phyloP scores from a whole-genome alignment of 768 basidiomycete species.

The Leccinum longicurvipes region DNA sequence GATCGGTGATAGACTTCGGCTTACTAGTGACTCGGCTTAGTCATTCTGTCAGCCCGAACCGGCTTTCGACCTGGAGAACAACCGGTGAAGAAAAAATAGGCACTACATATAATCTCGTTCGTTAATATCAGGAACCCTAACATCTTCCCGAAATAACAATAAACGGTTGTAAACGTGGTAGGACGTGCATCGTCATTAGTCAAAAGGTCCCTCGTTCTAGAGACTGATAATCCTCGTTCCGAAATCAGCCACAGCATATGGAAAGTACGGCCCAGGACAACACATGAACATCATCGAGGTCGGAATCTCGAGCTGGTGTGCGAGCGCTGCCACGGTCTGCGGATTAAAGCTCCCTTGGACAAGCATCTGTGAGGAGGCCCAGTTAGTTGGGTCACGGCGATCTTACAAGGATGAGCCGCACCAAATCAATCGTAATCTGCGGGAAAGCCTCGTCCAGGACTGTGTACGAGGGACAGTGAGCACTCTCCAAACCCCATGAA shows the following conservation, averaged over 20 bases:
- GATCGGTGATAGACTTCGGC: too few relatives aligned
- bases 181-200: too few relatives aligned
- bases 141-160: too few relatives aligned
- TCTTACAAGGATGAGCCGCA: slow-evolving; percentile 15
- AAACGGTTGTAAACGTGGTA: too few relatives aligned
- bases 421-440: slow-evolving; percentile 59
- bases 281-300: slow-evolving; percentile 61
- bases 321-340: slow-evolving; percentile 44
- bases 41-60: too few relatives aligned
- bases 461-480: slow-evolving; percentile 12
- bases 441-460: slow-evolving; percentile 65
- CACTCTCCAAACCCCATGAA: neutral
- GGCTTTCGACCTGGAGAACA: too few relatives aligned
- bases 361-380: slow-evolving; percentile 36
- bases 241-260: slow-evolving; percentile 44
- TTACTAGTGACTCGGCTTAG: too few relatives aligned
- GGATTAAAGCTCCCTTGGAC: slow-evolving; percentile 45
- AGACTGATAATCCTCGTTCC: slow-evolving; percentile 47
- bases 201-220: slow-evolving; percentile 1
- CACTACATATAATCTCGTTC: too few relatives aligned
- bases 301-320: slow-evolving; percentile 47
- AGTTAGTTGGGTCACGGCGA: neutral
- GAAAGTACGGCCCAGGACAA: slow-evolving; percentile 49
- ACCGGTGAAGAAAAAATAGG: too few relatives aligned
- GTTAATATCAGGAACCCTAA: too few relatives aligned